A percentile compares a stretch with the other conserved stretches of the same genome.
Evolutionary conservation across 805 yeast species (phyloP).

Genomic region (Candida glaebosa): DNA sequence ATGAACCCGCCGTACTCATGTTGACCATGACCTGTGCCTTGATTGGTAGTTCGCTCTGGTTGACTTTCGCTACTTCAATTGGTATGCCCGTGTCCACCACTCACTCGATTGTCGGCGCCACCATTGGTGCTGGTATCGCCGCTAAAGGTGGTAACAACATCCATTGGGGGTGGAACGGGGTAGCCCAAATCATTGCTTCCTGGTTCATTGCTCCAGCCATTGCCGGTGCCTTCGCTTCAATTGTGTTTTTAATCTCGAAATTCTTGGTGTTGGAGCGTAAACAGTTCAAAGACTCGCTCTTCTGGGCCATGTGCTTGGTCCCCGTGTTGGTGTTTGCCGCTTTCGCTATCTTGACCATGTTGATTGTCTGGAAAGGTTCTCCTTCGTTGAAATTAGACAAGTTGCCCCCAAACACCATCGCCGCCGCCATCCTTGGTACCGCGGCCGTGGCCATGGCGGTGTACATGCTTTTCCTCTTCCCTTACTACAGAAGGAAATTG

Average conservation of each 20-base stretch:
- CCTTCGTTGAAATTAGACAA: slow-evolving; percentile 59
- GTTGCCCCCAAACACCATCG: slow-evolving; percentile 49
- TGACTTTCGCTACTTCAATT: slow-evolving; percentile 59
- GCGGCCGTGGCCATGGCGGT: slow-evolving; percentile 54
- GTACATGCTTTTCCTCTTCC: slow-evolving; percentile 54
- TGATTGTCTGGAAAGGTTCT: slow-evolving; percentile 79
- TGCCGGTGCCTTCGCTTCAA: slow-evolving; percentile 61
- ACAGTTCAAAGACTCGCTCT: slow-evolving; percentile 37
- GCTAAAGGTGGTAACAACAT: slow-evolving; percentile 60
- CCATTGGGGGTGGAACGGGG: slow-evolving; percentile 75
- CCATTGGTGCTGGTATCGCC: slow-evolving; percentile 73
- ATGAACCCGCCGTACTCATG: slow-evolving; percentile 69
- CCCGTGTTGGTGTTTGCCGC: slow-evolving; percentile 61
- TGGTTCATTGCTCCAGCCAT: slow-evolving; percentile 77
- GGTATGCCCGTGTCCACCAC: slow-evolving; percentile 84
- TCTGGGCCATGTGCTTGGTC: slow-evolving; percentile 54
- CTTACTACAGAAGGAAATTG: slow-evolving; percentile 59
- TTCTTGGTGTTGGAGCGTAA: slow-evolving; percentile 59
- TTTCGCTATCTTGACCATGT: slow-evolving; percentile 64
- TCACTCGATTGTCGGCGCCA: slow-evolving; percentile 74
- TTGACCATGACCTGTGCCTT: slow-evolving; percentile 72
- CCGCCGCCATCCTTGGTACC: slow-evolving; percentile 61
- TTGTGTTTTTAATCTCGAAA: slow-evolving; percentile 58
- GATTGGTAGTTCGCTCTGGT: slow-evolving; percentile 71
- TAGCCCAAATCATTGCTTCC: slow-evolving; percentile 69